Conservation (phyloP, 1,284 basidiomycete species). For the Tranzscheliella williamsii region DNA sequence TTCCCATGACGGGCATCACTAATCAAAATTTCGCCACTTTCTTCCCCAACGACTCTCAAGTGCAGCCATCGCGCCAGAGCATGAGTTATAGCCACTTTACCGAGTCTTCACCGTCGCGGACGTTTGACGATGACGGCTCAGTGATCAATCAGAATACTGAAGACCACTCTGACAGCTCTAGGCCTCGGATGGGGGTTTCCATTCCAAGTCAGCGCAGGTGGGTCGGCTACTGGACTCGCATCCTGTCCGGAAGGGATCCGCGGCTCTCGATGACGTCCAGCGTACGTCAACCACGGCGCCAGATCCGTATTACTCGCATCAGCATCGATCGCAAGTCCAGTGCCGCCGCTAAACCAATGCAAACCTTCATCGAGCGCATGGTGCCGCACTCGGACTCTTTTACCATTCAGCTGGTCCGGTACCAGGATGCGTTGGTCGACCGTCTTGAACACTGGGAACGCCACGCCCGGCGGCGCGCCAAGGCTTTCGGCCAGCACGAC, state of each 20-base stretch:
- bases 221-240: constrained; percentile 49
- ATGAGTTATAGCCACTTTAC: too few relatives aligned
- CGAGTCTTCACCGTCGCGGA: background rate
- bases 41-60: background rate
- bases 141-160: constrained; percentile 34
- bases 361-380: constrained; percentile 7
- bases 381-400: constrained; percentile 40
- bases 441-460: constrained; percentile 46
- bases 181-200: constrained; percentile 44
- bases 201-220: constrained; percentile 45
- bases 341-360: background rate
- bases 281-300: constrained; percentile 19
- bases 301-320: constrained; percentile 40
- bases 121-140: constrained; percentile 10
- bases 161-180: constrained; percentile 12
- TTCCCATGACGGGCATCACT: constrained; percentile 6
- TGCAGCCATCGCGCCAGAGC: too few relatives aligned
- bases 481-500: constrained; percentile 40
- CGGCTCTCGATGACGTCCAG: constrained; percentile 20
- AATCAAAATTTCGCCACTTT: background rate
- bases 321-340: constrained; percentile 13
- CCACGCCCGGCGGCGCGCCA: constrained; percentile 30
- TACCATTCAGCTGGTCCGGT: constrained; percentile 38
- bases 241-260: constrained; percentile 37
- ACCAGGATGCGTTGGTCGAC: constrained; percentile 35